Percentiles rank a stretch among this genome's conserved stretches.
Conservation (phyloP, 805 yeast species). For the Candida ortonii region DNA sequence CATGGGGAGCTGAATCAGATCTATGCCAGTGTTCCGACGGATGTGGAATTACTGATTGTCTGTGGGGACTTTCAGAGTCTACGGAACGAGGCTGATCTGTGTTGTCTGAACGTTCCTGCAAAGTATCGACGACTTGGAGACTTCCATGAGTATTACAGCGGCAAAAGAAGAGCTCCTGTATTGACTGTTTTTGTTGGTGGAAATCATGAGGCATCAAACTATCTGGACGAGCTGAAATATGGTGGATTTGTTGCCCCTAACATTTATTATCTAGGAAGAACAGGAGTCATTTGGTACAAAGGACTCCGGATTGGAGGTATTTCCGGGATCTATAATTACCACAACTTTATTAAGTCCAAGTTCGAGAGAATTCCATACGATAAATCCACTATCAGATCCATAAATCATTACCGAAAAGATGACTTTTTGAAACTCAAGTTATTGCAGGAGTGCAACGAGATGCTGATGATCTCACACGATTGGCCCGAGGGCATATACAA, state of each 20-base stretch:
- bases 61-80: slow-evolving; percentile 93
- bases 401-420: slow-evolving; percentile 70
- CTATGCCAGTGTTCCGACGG: slow-evolving; percentile 35
- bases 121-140: slow-evolving; percentile 79
- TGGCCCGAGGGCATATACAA: slow-evolving; percentile 86
- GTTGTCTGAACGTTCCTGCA: slow-evolving; percentile 71
- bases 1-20: slow-evolving; percentile 74
- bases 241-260: slow-evolving; percentile 96
- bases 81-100: slow-evolving; percentile 59
- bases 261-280: slow-evolving; percentile 79
- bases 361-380: slow-evolving; percentile 50
- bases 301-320: slow-evolving; percentile 79
- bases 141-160: slow-evolving; percentile 68
- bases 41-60: slow-evolving; percentile 63
- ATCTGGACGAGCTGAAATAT: slow-evolving; percentile 62
- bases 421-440: slow-evolving; percentile 57
- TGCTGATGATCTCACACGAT: slow-evolving; percentile 78
- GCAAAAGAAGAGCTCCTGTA: slow-evolving; percentile 62
- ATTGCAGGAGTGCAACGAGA: slow-evolving; percentile 33
- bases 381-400: slow-evolving; percentile 46
- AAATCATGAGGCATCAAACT: slow-evolving; percentile 87
- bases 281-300: slow-evolving; percentile 68
- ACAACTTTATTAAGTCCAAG: slow-evolving; percentile 43
- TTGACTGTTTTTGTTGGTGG: slow-evolving; percentile 88
- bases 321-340: slow-evolving; percentile 74